Conservation (phyloP, 768 basidiomycete species). For the Tylopilus sp. region DNA sequence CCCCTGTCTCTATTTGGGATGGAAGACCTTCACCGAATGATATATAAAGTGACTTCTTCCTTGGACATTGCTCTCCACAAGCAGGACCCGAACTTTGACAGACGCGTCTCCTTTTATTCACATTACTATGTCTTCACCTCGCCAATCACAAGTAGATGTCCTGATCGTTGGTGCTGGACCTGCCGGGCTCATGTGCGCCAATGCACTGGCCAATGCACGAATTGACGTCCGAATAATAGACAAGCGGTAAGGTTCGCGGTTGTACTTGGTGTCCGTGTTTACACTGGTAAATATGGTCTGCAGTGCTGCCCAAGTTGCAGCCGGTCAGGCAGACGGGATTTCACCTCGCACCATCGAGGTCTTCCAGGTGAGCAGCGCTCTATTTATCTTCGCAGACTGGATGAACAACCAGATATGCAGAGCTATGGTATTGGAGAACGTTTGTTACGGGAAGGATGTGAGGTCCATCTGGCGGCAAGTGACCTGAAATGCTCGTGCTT, state of each 20-base stretch:
- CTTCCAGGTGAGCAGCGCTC: constrained; percentile 33
- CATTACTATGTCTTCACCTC: too few relatives aligned
- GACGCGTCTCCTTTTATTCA: too few relatives aligned
- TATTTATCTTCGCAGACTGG: too few relatives aligned
- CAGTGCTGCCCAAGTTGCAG: constrained; percentile 39
- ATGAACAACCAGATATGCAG: neutral
- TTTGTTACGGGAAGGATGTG: neutral
- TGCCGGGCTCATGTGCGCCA: constrained; percentile 65
- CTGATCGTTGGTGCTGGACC: constrained; percentile 49
- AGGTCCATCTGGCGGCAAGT: neutral
- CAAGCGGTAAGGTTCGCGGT: constrained; percentile 32
- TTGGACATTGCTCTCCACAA: too few relatives aligned
- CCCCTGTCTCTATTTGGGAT: too few relatives aligned
- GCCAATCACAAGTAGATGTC: constrained; percentile 35
- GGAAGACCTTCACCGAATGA: too few relatives aligned
- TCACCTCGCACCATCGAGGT: neutral
- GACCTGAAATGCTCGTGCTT: neutral
- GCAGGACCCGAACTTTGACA: too few relatives aligned
- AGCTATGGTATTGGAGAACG: neutral
- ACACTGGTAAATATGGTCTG: neutral
- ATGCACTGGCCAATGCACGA: constrained; percentile 44
- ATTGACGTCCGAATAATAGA: constrained; percentile 46
- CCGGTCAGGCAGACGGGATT: constrained; percentile 51
- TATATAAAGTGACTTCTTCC: too few relatives aligned
- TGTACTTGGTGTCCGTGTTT: neutral